Evolutionary conservation across 192 early-diverging fungal species (phyloP).

Genomic region (Backusella psychrophila): DNA sequence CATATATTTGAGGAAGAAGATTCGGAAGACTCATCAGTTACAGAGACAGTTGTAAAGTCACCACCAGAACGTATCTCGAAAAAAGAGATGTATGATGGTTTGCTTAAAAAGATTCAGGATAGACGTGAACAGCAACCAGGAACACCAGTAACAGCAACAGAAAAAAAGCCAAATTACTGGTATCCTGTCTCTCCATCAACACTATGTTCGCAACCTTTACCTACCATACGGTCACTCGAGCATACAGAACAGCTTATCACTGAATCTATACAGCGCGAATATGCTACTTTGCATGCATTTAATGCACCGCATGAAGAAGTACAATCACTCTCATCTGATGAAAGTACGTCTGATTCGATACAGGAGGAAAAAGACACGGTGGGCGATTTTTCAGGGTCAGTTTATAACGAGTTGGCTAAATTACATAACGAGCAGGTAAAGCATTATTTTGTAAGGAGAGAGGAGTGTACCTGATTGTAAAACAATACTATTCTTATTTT

Average conservation of each 20-base stretch:
- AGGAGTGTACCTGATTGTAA: not conserved
- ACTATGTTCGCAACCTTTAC: not conserved
- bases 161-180: not conserved
- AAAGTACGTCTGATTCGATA: not conserved
- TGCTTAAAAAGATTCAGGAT: not conserved
- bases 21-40: not conserved
- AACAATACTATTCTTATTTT: not conserved
- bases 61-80: conserved; percentile 1
- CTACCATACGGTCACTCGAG: not conserved
- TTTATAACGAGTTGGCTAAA: not conserved
- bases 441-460: not conserved
- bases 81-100: not conserved
- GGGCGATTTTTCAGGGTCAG: not conserved
- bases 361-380: not conserved
- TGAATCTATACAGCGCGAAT: conserved; percentile 2
- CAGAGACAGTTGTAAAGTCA: not conserved
- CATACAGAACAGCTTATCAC: not conserved
- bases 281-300: not conserved
- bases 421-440: not conserved
- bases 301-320: conserved; percentile 1
- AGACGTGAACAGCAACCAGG: not conserved
- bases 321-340: conserved; percentile 1
- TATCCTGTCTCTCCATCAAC: not conserved
- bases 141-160: not conserved
- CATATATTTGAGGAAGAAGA: not conserved